Evolutionary conservation across 208 protist genomes (phyloP).

Genomic region (Wallacemonas sp.): DNA sequence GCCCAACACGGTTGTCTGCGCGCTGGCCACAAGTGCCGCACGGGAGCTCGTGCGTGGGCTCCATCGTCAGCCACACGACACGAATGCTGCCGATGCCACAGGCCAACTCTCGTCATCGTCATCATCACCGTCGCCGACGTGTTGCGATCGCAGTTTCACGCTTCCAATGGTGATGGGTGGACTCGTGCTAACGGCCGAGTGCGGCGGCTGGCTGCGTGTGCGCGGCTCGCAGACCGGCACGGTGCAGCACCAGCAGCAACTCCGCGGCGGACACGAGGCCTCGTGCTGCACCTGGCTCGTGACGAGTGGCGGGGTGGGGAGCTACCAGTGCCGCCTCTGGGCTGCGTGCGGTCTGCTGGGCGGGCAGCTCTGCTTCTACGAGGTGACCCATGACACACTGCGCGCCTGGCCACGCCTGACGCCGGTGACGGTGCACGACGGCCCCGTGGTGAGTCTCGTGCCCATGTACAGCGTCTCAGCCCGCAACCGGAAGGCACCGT

Average conservation of each 20-base stretch:
- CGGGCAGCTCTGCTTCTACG: conserved; percentile 31
- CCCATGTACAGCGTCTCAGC: conserved; percentile 15
- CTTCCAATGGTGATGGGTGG: background rate
- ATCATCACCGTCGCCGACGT: background rate
- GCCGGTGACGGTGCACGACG: conserved; percentile 27
- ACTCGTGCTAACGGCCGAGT: conserved; percentile 41
- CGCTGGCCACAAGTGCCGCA: conserved; percentile 19
- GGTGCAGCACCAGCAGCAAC: conserved; percentile 44
- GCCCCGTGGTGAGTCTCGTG: conserved; percentile 25
- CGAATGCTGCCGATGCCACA: too few relatives aligned
- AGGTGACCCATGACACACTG: conserved; percentile 26
- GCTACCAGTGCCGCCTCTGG: conserved; percentile 14
- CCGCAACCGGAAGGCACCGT: too few relatives aligned
- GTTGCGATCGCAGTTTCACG: too few relatives aligned
- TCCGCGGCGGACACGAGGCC: conserved; percentile 32
- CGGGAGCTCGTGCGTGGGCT: background rate
- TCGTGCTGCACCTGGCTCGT: conserved; percentile 29
- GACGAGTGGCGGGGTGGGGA: background rate
- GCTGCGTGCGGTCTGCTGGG: conserved; percentile 31
- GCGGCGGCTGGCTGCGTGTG: conserved; percentile 51
- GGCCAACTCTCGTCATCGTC: background rate
- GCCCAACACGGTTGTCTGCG: conserved; percentile 39
- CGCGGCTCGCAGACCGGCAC: conserved; percentile 35
- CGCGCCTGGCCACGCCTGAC: conserved; percentile 22
- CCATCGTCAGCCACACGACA: background rate